Evolutionary conservation across 176 grass and related monocot genomes (phyloP).

Genomic region (Aegilops umbellulata): DNA sequence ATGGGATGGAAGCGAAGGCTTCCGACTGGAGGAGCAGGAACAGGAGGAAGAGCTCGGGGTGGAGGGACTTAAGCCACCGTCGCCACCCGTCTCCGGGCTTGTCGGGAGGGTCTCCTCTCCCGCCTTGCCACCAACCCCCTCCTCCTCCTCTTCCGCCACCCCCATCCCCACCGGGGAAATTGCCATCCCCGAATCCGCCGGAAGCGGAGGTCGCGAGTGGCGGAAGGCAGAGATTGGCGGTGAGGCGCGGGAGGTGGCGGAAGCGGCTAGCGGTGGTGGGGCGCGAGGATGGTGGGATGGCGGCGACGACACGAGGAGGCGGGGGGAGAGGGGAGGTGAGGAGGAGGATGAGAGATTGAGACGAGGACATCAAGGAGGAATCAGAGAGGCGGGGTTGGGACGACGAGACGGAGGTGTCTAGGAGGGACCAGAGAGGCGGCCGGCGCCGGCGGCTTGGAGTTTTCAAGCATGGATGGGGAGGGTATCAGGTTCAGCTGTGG

Average conservation of each 20-base stretch:
- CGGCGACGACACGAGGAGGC: neutral
- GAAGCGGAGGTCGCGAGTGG: constrained; percentile 17
- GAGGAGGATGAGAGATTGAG: constrained; percentile 35
- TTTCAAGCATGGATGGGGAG: no score
- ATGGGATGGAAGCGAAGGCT: constrained; percentile 33
- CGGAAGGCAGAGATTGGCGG: neutral
- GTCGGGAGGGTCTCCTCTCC: constrained; percentile 26
- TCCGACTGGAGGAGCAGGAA: constrained; percentile 39
- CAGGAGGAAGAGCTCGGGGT: constrained; percentile 33
- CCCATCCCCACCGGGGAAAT: neutral
- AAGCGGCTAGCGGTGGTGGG: neutral
- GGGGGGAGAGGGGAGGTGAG: constrained; percentile 5
- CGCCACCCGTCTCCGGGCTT: constrained; percentile 17
- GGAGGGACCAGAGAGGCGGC: neutral
- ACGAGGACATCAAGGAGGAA: constrained; percentile 21
- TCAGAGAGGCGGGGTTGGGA: neutral
- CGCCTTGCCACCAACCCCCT: constrained; percentile 19
- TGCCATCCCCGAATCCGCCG: constrained; percentile 27
- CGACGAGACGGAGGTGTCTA: neutral
- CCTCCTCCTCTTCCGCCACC: constrained; percentile 33
- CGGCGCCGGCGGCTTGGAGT: constrained; percentile 13
- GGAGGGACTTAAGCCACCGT: constrained; percentile 34
- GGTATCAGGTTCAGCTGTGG: neutral
- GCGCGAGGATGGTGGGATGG: neutral
- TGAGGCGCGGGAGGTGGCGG: constrained; percentile 11